Percentiles rank a stretch among this genome's conserved stretches.
phyloP scores from a whole-genome alignment of 1,139 yeast genomes.

The Yamadazyma sp. region DNA sequence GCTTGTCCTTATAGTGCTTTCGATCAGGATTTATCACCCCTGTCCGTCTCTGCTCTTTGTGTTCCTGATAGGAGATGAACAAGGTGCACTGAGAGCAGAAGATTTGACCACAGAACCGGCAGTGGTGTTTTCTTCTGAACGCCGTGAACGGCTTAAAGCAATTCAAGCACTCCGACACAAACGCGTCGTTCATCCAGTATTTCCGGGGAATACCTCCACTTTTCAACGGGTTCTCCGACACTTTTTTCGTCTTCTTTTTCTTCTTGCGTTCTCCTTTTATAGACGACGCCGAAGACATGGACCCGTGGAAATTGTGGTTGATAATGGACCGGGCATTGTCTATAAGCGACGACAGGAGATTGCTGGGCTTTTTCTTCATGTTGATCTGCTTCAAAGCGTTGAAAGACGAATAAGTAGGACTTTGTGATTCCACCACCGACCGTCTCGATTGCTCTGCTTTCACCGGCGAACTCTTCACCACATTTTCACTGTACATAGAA shows the following conservation, averaged over 20 bases:
- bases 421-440: too few species aligned
- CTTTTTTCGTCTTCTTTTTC: constrained; percentile 33
- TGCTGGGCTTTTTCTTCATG: constrained; percentile 28
- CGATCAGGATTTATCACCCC: constrained; percentile 18
- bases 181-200: constrained; percentile 92
- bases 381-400: constrained; percentile 27
- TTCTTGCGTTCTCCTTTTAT: constrained; percentile 18
- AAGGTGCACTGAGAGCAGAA: constrained; percentile 87
- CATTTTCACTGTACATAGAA: constrained; percentile 27
- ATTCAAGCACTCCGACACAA: constrained; percentile 76
- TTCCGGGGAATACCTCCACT: constrained; percentile 59
- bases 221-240: constrained; percentile 47
- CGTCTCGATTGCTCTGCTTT: constrained; percentile 24
- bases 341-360: constrained; percentile 33
- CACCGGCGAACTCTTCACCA: constrained; percentile 32
- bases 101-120: constrained; percentile 94
- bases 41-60: constrained; percentile 42
- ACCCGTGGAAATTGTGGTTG: constrained; percentile 28
- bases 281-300: constrained; percentile 31
- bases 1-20: constrained; percentile 54
- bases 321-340: constrained; percentile 43
- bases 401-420: constrained; percentile 44
- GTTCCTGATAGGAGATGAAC: constrained; percentile 72
- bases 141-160: constrained; percentile 74
- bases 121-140: constrained; percentile 90